These are phyloP conservation scores for Sindora glabra DNA, from an alignment of 306 rosid species.

Conservation along the genomic window DNA sequence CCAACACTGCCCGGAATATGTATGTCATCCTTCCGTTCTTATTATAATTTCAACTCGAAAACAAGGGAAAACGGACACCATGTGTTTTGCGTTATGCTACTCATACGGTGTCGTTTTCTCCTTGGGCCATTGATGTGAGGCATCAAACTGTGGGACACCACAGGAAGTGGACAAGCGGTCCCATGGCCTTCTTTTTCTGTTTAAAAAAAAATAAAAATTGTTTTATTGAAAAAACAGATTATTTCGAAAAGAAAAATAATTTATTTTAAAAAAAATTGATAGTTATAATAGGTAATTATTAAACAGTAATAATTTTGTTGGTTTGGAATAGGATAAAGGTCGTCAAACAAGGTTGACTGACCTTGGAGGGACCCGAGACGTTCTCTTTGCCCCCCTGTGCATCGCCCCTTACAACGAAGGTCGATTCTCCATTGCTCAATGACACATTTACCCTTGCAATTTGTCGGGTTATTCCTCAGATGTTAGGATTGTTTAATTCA, in stretches of 20 bases:
- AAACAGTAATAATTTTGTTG: slow-evolving; percentile 42
- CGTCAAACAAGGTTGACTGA: slow-evolving; percentile 53
- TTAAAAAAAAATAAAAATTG: too few relatives aligned
- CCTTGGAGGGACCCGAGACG: slow-evolving; percentile 21
- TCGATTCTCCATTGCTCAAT: too few relatives aligned
- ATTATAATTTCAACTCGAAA: neutral
- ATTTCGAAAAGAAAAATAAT: too few relatives aligned
- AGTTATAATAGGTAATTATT: slow-evolving; percentile 35
- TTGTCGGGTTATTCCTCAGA: too few relatives aligned
- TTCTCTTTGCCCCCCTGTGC: neutral
- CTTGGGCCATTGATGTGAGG: slow-evolving; percentile 15
- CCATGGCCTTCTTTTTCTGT: too few relatives aligned
- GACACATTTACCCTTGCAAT: too few relatives aligned
- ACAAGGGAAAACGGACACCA: neutral
- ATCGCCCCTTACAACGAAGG: too few relatives aligned
- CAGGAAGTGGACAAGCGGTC: neutral
- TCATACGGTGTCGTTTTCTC: neutral
- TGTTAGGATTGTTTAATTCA: too few relatives aligned
- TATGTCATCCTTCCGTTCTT: neutral
- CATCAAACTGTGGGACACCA: neutral
- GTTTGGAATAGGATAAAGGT: slow-evolving; percentile 23
- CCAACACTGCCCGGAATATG: neutral
- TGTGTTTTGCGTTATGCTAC: neutral
- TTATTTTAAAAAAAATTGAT: neutral
- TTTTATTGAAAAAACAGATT: too few relatives aligned